Evolutionary conservation across 805 yeast species (phyloP).

Genomic region (Lachancea quebecensis): DNA sequence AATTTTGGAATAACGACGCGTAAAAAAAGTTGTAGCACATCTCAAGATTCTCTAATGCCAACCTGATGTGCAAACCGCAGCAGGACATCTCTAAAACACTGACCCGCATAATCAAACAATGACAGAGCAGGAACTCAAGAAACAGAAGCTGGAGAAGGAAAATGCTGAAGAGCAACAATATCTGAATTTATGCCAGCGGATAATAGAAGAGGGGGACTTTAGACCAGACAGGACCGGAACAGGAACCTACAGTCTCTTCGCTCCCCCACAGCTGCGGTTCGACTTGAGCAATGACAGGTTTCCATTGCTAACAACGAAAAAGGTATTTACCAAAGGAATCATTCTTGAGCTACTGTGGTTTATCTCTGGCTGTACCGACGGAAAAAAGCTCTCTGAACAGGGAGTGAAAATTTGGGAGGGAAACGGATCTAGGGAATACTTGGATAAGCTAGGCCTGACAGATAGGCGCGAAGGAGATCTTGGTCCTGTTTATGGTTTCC

Average conservation of each 20-base stretch:
- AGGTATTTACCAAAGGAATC: constrained; percentile 83
- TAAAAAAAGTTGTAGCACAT: background rate
- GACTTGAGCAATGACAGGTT: constrained; percentile 62
- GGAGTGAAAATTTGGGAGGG: constrained; percentile 99
- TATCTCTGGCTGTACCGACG: constrained; percentile 82
- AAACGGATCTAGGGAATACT: constrained; percentile 86
- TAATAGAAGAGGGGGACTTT: constrained; percentile 77
- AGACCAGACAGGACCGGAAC: constrained; percentile 98
- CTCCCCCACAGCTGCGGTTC: constrained; percentile 93
- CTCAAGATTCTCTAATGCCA: too few species aligned
- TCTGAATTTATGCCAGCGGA: constrained; percentile 68
- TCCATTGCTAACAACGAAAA: constrained; percentile 89
- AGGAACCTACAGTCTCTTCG: constrained; percentile 85
- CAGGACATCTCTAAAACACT: background rate
- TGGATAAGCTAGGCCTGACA: constrained; percentile 74
- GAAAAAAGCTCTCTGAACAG: constrained; percentile 63
- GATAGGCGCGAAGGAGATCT: constrained; percentile 86
- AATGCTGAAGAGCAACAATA: constrained; percentile 76
- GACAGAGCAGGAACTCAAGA: background rate
- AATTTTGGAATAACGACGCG: background rate
- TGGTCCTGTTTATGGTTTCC: constrained; percentile 98
- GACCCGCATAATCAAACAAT: background rate
- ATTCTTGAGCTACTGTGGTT: constrained; percentile 92
- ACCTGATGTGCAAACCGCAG: too few species aligned
- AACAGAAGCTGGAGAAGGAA: background rate